Conservation (phyloP, 108 stramenopile genomes). For the Nitzschia palea region DNA sequence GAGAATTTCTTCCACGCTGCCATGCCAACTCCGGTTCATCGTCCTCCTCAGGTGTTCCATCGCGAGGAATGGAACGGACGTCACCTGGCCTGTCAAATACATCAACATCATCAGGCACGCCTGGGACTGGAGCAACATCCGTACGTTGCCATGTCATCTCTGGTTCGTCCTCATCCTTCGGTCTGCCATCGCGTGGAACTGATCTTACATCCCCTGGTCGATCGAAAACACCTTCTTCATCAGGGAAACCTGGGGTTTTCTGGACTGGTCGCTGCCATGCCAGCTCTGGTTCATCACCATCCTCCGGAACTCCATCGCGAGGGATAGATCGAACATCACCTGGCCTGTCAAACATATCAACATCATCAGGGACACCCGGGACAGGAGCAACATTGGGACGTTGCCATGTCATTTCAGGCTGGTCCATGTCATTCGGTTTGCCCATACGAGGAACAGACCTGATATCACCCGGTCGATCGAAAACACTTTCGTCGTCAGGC, state of each 20-base stretch:
- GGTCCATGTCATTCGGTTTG: neutral
- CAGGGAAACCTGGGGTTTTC: conserved; percentile 7
- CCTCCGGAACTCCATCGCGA: neutral
- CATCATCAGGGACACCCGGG: conserved; percentile 16
- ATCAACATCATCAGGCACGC: conserved; percentile 22
- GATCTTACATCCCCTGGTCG: conserved; percentile 23
- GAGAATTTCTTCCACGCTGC: conserved; percentile 3
- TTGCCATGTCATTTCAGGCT: neutral
- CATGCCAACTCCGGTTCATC: conserved; percentile 28
- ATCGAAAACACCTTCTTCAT: conserved; percentile 16
- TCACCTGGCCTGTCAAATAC: conserved; percentile 29
- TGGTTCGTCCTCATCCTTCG: conserved; percentile 4
- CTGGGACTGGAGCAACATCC: neutral
- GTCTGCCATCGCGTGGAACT: conserved; percentile 30
- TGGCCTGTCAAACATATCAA: conserved; percentile 6
- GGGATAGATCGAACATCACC: conserved; percentile 3
- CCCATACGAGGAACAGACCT: neutral
- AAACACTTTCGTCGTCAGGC: neutral
- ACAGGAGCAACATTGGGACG: neutral
- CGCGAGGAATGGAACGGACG: conserved; percentile 28
- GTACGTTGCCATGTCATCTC: conserved; percentile 18
- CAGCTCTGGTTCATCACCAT: conserved; percentile 23
- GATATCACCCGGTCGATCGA: neutral
- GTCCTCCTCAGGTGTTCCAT: conserved; percentile 23
- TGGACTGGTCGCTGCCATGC: neutral